Evolutionary conservation across 495 filamentous ascomycete genomes (phyloP).

Genomic region (Talaromyces nanjingensis): DNA sequence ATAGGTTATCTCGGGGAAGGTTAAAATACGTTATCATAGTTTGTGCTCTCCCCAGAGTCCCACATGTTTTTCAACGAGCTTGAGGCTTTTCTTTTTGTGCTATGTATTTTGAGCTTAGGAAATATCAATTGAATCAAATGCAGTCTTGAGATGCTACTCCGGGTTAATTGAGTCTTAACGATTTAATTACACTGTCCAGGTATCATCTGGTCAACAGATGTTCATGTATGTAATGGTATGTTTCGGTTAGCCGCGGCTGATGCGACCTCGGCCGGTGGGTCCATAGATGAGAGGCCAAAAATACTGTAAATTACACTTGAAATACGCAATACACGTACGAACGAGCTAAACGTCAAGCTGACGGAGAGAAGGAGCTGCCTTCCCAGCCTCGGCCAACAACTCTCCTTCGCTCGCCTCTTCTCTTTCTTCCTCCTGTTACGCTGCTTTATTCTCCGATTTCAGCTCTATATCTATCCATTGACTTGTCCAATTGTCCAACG

Average conservation of each 20-base stretch:
- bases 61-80: neutral
- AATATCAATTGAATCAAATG: neutral
- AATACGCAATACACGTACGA: neutral
- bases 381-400: neutral
- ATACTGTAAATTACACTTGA: neutral
- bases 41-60: neutral
- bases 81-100: neutral
- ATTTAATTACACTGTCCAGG: neutral
- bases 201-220: neutral
- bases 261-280: neutral
- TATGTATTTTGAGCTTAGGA: neutral
- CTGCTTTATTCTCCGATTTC: neutral
- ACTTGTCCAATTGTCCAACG: neutral
- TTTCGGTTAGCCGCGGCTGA: constrained; percentile 6
- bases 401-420: neutral
- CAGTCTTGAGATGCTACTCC: neutral
- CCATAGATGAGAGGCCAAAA: neutral
- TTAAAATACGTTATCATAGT: neutral
- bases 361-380: neutral
- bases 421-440: neutral
- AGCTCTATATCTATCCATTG: neutral
- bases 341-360: neutral
- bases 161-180: neutral
- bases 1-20: neutral
- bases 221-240: neutral